Evolutionary conservation across 345 rosid species (phyloP).

Genomic region (Garcia nutans): DNA sequence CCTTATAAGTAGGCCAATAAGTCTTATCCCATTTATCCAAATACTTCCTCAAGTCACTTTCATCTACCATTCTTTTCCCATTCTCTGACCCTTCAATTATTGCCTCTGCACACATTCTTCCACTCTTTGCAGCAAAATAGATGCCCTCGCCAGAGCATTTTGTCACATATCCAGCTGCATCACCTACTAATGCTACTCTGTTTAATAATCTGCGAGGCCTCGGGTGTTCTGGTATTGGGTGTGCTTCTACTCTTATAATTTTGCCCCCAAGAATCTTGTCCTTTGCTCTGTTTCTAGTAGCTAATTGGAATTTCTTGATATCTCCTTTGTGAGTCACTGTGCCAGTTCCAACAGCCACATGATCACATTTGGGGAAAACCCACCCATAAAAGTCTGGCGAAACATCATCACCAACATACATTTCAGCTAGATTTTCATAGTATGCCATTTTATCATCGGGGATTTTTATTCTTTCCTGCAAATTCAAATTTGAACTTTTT

Average conservation of each 20-base stretch:
- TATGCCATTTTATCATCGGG: constrained; percentile 85
- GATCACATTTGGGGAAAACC: constrained; percentile 98
- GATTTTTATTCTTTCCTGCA: constrained; percentile 80
- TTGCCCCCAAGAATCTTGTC: constrained; percentile 89
- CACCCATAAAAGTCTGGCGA: constrained; percentile 95
- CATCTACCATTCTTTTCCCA: constrained; percentile 86
- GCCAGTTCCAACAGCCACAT: constrained; percentile 92
- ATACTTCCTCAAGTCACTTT: constrained; percentile 82
- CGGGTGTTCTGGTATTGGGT: constrained; percentile 89
- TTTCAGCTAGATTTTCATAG: constrained; percentile 86
- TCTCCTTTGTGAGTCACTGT: constrained; percentile 93
- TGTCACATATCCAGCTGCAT: constrained; percentile 90
- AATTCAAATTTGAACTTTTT: background rate
- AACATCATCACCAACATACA: constrained; percentile 94
- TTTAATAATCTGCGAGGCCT: constrained; percentile 64
- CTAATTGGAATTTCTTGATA: constrained; percentile 84
- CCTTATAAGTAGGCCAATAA: constrained; percentile 92
- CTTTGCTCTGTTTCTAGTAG: constrained; percentile 81
- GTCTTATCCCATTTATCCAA: constrained; percentile 97
- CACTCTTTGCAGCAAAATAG: constrained; percentile 92
- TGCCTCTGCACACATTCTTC: constrained; percentile 94
- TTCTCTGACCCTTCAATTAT: constrained; percentile 75
- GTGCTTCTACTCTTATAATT: constrained; percentile 90
- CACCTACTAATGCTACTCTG: constrained; percentile 80
- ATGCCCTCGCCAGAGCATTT: constrained; percentile 93